Conservation (phyloP, 2,329 filamentous ascomycete species). For the Ceratocystiopsis sp. region DNA sequence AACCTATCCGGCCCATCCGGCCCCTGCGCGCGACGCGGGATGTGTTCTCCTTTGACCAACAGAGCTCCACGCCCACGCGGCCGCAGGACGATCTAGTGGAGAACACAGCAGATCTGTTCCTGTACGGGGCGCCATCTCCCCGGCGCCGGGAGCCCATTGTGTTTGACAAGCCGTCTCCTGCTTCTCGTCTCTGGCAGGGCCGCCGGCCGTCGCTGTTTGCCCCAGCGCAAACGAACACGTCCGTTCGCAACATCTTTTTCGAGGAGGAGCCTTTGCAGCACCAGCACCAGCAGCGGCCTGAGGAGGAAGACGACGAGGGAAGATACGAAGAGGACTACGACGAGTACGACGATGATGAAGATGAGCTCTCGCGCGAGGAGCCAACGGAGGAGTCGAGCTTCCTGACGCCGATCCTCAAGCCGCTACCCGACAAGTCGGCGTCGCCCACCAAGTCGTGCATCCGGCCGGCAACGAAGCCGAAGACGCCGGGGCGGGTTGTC, state of each 20-base stretch:
- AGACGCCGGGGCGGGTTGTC: conserved; percentile 39
- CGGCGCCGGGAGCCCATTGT: no score
- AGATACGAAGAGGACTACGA: neutral
- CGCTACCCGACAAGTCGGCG: conserved; percentile 31
- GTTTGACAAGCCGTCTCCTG: no score
- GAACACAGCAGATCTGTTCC: no score
- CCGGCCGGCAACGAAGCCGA: conserved; percentile 38
- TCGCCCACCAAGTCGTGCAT: conserved; percentile 41
- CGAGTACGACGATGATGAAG: conserved; percentile 8
- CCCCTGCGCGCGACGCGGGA: no score
- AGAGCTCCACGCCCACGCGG: no score
- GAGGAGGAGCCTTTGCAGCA: neutral
- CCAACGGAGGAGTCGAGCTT: conserved; percentile 18
- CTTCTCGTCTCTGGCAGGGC: no score
- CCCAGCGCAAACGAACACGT: neutral
- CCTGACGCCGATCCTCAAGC: conserved; percentile 25
- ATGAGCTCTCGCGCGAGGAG: conserved; percentile 16
- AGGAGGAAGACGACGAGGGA: neutral
- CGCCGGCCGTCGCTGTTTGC: no score
- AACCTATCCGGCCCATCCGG: neutral
- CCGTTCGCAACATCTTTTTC: neutral
- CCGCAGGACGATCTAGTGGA: no score
- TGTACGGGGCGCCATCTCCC: no score
- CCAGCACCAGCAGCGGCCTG: neutral
- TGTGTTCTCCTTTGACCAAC: no score